phyloP scores from a whole-genome alignment of 2,329 filamentous ascomycete species.

The Capronia epimyces region DNA sequence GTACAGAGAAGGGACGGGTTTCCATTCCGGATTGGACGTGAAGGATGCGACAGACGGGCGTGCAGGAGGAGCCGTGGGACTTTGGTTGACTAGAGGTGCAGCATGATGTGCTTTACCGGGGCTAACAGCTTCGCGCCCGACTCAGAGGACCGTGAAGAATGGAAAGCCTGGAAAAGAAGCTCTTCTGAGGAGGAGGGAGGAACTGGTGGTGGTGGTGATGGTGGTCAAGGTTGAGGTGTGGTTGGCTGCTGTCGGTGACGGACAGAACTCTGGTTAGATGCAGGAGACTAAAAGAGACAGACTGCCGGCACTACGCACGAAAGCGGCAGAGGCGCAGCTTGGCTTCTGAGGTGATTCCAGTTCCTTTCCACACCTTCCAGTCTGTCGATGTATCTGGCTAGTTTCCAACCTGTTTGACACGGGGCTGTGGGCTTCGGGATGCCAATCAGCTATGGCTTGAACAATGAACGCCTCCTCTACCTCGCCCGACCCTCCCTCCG shows the following conservation, averaged over 20 bases:
- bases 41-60: background rate
- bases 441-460: too few relatives aligned
- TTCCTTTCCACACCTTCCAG: too few relatives aligned
- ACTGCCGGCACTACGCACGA: background rate
- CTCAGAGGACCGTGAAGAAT: background rate
- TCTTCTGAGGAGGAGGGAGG: background rate
- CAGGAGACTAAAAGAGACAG: background rate
- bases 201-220: background rate
- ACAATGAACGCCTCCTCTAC: too few relatives aligned
- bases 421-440: too few relatives aligned
- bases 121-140: background rate
- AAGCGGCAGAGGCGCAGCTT: background rate
- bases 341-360: too few relatives aligned
- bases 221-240: background rate
- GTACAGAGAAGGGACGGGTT: background rate
- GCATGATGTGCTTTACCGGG: background rate
- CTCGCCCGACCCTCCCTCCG: too few relatives aligned
- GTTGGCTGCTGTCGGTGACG: background rate
- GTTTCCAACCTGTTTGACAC: too few relatives aligned
- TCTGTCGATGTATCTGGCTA: too few relatives aligned
- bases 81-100: background rate
- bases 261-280: background rate
- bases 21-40: background rate
- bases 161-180: background rate
- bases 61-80: background rate